These are phyloP conservation scores for Fusarium multiceps DNA, from an alignment of 2,329 filamentous ascomycete species.

Conservation along the genomic window DNA sequence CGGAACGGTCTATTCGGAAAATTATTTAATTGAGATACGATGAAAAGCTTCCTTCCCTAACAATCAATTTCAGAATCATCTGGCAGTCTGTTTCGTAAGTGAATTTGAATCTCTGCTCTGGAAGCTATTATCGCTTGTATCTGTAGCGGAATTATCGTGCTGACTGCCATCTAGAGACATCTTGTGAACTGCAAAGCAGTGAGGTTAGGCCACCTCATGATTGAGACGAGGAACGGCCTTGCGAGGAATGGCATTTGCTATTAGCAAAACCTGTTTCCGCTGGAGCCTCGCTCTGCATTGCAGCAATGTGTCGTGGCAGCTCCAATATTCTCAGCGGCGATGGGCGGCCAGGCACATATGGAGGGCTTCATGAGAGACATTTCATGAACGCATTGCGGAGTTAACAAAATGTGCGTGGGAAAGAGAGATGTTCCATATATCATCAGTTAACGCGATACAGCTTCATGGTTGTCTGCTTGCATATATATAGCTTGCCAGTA, in stretches of 20 bases:
- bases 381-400: no score
- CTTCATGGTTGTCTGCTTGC: background rate
- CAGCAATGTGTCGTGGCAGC: no score
- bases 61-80: background rate
- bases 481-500: background rate
- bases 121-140: background rate
- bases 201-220: background rate
- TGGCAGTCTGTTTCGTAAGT: background rate
- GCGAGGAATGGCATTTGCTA: background rate
- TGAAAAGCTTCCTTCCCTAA: background rate
- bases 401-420: no score
- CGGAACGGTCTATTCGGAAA: background rate
- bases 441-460: background rate
- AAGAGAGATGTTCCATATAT: no score
- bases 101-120: background rate
- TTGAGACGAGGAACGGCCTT: background rate
- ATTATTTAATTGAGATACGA: background rate
- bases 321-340: no score
- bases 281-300: background rate
- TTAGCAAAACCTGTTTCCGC: background rate
- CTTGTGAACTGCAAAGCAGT: no score
- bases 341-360: no score
- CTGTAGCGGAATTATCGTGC: background rate
- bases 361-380: no score
- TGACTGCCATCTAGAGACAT: background rate